phyloP scores from a whole-genome alignment of 371 early-diverging fungal species.

The Choanephora cucurbitarum region DNA sequence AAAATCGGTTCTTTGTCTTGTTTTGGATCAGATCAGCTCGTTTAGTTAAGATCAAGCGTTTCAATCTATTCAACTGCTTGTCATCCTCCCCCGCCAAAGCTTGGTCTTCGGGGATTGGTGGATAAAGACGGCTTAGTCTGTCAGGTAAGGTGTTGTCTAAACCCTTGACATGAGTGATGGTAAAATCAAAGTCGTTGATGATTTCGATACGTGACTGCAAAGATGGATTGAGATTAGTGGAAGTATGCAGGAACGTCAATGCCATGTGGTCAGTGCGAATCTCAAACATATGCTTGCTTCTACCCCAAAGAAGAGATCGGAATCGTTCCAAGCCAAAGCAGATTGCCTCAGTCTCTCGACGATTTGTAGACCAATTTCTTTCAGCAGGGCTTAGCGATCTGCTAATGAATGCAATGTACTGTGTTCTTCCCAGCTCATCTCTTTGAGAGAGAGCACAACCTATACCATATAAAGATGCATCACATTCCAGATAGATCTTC shows the following conservation, averaged over 20 bases:
- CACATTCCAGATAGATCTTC: slow-evolving; percentile 1
- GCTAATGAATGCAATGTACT: slow-evolving; percentile 11
- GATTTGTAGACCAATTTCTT: slow-evolving; percentile 3
- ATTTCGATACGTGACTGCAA: slow-evolving; percentile 2
- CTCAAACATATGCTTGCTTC: background rate
- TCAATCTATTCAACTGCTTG: background rate
- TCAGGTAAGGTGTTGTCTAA: slow-evolving; percentile 1
- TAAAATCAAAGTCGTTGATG: background rate
- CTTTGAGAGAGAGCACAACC: slow-evolving; percentile 1
- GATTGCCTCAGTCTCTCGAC: slow-evolving; percentile 9
- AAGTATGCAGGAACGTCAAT: slow-evolving; percentile 4
- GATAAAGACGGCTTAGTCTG: slow-evolving; percentile 1
- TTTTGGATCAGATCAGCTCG: background rate
- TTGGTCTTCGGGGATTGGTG: slow-evolving; percentile 8
- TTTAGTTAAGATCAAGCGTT: background rate
- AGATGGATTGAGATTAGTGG: slow-evolving; percentile 1
- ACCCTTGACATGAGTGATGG: background rate
- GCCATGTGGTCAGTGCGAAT: slow-evolving; percentile 7
- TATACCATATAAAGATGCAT: slow-evolving; percentile 5
- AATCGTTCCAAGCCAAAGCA: slow-evolving; percentile 2
- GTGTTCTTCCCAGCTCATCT: slow-evolving; percentile 1
- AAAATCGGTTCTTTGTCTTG: background rate
- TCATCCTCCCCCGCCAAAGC: slow-evolving; percentile 7
- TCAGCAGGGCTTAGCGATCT: background rate
- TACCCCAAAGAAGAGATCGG: slow-evolving; percentile 3